phyloP scores from a whole-genome alignment of 2,329 filamentous ascomycete genomes.

The Zarea fungicola region DNA sequence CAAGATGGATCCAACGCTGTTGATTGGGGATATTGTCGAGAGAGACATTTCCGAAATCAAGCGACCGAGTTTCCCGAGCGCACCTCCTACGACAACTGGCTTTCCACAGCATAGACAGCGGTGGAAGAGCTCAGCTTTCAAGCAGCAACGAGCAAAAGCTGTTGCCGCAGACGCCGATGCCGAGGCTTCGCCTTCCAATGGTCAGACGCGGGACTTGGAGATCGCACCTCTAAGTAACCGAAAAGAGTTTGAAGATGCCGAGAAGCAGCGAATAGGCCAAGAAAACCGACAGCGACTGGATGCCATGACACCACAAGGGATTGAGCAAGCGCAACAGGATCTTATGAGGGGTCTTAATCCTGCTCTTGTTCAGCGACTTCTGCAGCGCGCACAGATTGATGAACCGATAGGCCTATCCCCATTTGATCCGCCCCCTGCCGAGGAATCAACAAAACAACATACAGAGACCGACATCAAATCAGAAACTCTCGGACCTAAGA shows the following conservation, averaged over 20 bases:
- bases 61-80: conserved; percentile 53
- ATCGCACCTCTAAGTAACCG: conserved; percentile 1
- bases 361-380: conserved; percentile 67
- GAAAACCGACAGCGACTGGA: conserved; percentile 73
- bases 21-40: conserved; percentile 76
- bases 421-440: conserved; percentile 33
- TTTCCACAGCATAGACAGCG: conserved; percentile 89
- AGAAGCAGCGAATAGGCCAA: conserved; percentile 69
- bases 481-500: conserved; percentile 3
- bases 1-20: conserved; percentile 41
- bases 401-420: conserved; percentile 43
- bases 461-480: background rate
- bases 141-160: conserved; percentile 43
- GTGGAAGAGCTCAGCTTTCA: conserved; percentile 69
- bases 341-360: conserved; percentile 74
- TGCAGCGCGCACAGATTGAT: conserved; percentile 72
- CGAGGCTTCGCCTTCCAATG: too few relatives aligned
- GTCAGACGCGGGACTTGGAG: too few relatives aligned
- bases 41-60: conserved; percentile 55
- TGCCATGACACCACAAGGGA: conserved; percentile 76
- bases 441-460: conserved; percentile 12
- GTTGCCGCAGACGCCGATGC: too few relatives aligned
- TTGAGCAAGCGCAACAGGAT: conserved; percentile 73
- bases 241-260: conserved; percentile 40
- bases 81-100: conserved; percentile 49